Conservation (phyloP, 192 early-diverging fungal species). For the Dissophora globulifera region DNA sequence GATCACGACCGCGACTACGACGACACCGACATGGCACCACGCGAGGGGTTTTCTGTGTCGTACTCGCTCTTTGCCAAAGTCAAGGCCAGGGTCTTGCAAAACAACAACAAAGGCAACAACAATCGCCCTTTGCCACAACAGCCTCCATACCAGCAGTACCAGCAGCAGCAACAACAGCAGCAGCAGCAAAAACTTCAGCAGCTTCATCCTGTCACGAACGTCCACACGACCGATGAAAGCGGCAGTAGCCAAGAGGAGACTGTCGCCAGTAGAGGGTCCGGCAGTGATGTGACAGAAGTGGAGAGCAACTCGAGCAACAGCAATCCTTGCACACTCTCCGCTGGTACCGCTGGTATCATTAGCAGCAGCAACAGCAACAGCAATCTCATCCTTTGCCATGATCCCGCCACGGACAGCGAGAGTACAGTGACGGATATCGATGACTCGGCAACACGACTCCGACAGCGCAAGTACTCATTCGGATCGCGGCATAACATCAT, state of each 20-base stretch:
- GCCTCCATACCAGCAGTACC: too few relatives aligned
- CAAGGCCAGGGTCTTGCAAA: constrained; percentile 18
- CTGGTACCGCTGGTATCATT: constrained; percentile 1
- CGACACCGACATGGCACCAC: constrained; percentile 11
- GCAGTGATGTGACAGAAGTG: constrained; percentile 8
- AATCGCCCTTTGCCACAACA: background rate
- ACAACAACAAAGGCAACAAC: constrained; percentile 4
- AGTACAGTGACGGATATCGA: constrained; percentile 34
- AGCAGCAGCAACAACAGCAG: constrained; percentile 16
- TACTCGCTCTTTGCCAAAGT: constrained; percentile 36
- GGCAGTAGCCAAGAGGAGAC: constrained; percentile 8
- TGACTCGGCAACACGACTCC: constrained; percentile 6
- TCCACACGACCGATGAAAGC: background rate
- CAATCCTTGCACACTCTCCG: constrained; percentile 19
- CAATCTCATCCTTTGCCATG: constrained; percentile 2
- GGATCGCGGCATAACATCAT: constrained; percentile 11
- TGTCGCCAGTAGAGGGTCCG: constrained; percentile 6
- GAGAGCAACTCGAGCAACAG: constrained; percentile 31
- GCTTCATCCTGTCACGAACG: constrained; percentile 5
- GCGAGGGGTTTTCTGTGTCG: constrained; percentile 36
- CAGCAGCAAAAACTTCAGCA: too few relatives aligned
- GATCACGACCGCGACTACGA: background rate
- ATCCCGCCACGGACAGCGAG: constrained; percentile 29
- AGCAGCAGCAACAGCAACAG: constrained; percentile 1
- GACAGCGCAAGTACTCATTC: constrained; percentile 27